Base-by-base conservation (phyloP, 768 basidiomycete species). In the Tricholoma saponaceum region DNA sequence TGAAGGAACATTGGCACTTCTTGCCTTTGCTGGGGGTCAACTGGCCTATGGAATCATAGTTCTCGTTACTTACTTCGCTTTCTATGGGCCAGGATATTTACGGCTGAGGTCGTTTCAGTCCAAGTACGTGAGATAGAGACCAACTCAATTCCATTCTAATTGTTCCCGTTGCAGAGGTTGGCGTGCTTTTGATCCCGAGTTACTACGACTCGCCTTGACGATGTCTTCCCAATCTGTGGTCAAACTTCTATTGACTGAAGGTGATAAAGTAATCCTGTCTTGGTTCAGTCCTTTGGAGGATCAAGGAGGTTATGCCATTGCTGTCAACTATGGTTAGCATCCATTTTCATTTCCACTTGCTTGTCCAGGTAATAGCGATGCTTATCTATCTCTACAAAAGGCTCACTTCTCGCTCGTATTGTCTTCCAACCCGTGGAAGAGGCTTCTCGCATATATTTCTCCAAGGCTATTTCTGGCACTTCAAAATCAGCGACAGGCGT, bases 401-500 rank as follows among this genome's bases (percentile, higher is more conserved):
- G 96, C 51, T 97, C 96, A 3, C 80, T 98, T 13, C 75, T 97
- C 23, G 96, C 95, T 5, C 86, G 97, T 16, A 89, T 98, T 57
- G 67, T 95, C 23, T 96, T 98, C 67, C 96, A 98, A 64, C 97
- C 97, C 0, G 83, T 98, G 23, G 97, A 99, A 71, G 97, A 99
- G 72, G 89, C 91, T 1, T 82, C 89, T 1, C 86, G 95, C 1
- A 78, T 98, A 3, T 93, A 87, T 72, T 98, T 97, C 72, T 95
- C 96, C 1, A 87, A 79, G 76, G 58, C 77, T 75, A 59, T 83
- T 69, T 56, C 67, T 23, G 55, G 51, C 37, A 58, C 57, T 64
- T 13, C 61, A 33, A 30, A 57, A 35, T 16, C 56, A 51, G 43
- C 32, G 43, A n/a, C 55, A 51, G 51, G 58, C 60, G 49, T 47